A percentile compares a stretch with the other conserved stretches of the same genome.
phyloP scores from a whole-genome alignment of 2,329 filamentous ascomycete species.

The Penicillium sp. region DNA sequence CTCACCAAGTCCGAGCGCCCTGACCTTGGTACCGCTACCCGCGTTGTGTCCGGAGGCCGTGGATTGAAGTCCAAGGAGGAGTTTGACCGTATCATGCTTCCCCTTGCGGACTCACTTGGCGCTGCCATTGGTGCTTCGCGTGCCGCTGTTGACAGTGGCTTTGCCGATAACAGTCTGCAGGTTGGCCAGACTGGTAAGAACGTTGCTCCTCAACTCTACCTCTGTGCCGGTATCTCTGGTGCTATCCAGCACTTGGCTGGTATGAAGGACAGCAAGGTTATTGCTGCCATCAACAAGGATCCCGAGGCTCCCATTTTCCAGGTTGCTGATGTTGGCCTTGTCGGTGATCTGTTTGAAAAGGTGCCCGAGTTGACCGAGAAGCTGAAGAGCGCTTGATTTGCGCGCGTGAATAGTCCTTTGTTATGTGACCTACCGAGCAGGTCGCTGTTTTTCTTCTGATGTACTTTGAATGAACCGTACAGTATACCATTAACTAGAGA shows the following conservation, averaged over 20 bases:
- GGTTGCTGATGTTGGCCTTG: conserved; percentile 91
- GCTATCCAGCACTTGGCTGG: conserved; percentile 97
- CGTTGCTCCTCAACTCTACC: conserved; percentile 91
- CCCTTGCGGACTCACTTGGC: conserved; percentile 86
- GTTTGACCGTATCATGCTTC: conserved; percentile 89
- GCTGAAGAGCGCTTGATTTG: conserved; percentile 61
- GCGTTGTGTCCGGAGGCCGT: conserved; percentile 89
- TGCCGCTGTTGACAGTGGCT: conserved; percentile 94
- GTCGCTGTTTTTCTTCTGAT: conserved; percentile 7
- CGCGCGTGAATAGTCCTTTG: conserved; percentile 9
- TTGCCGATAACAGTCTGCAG: conserved; percentile 97
- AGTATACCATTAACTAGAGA: conserved; percentile 22
- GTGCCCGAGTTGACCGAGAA: conserved; percentile 96
- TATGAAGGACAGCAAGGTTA: conserved; percentile 99
- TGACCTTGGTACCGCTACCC: conserved; percentile 84
- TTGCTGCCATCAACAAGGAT: conserved; percentile 98
- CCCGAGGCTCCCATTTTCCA: conserved; percentile 97
- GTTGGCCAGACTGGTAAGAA: conserved; percentile 99
- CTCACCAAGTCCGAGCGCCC: conserved; percentile 91
- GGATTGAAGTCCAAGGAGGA: conserved; percentile 98
- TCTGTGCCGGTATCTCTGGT: conserved; percentile 93
- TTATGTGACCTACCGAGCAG: conserved; percentile 20
- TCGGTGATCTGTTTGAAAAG: conserved; percentile 93
- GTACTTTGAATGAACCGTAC: conserved; percentile 15
- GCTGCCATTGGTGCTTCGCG: conserved; percentile 95